Percentiles rank a stretch among this genome's conserved stretches.
phyloP scores from a whole-genome alignment of 805 yeast species.

The Metschnikowia santaceciliae region DNA sequence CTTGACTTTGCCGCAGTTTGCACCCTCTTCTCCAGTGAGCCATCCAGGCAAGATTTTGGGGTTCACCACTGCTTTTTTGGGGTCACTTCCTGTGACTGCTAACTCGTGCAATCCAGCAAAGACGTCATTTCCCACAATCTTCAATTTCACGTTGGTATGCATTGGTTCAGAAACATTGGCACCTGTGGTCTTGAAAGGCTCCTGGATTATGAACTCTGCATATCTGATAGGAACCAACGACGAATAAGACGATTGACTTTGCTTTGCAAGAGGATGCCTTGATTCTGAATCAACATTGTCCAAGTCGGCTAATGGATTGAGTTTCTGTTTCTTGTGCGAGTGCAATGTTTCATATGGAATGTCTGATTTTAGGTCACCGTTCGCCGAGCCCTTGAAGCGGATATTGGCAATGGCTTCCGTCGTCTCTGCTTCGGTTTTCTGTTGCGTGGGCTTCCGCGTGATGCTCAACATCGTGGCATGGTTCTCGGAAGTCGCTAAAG shows the following conservation, averaged over 20 bases:
- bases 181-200: conserved; percentile 17
- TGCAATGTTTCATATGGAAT: conserved; percentile 37
- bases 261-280: conserved; percentile 4
- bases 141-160: conserved; percentile 26
- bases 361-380: conserved; percentile 33
- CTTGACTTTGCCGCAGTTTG: conserved; percentile 41
- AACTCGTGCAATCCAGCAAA: conserved; percentile 77
- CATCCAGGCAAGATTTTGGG: conserved; percentile 64
- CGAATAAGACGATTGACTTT: conserved; percentile 30
- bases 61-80: conserved; percentile 41
- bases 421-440: conserved; percentile 14
- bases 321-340: conserved; percentile 20
- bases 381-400: conserved; percentile 56
- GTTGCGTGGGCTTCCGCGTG: conserved; percentile 7
- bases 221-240: conserved; percentile 59
- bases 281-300: background rate
- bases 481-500: conserved; percentile 43
- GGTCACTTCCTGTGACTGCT: conserved; percentile 30
- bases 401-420: conserved; percentile 46
- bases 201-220: conserved; percentile 43
- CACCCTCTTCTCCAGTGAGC: conserved; percentile 74
- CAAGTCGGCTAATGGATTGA: background rate
- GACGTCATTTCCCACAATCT: conserved; percentile 63
- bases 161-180: conserved; percentile 8
- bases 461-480: conserved; percentile 36